Percentiles rank a stretch among this genome's conserved stretches.
These are phyloP conservation scores for Beauveria scarabaeidicola DNA, from an alignment of 2,329 filamentous ascomycete species.

Conservation along the genomic window DNA sequence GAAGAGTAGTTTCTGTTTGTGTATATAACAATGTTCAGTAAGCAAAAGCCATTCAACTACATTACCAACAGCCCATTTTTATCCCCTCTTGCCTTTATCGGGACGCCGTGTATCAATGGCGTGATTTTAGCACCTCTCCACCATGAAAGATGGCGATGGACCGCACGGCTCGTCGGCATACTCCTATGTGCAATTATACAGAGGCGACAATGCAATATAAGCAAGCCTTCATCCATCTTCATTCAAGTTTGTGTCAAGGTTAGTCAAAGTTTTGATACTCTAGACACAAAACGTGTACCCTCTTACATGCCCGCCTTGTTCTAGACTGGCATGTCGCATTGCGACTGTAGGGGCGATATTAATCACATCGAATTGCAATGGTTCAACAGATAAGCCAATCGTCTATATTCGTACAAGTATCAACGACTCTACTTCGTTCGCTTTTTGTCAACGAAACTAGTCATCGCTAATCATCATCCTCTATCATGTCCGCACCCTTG, in stretches of 20 bases:
- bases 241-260: too few relatives aligned
- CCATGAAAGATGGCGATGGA: background rate
- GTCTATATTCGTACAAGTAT: conserved; percentile 13
- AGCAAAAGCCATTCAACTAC: too few relatives aligned
- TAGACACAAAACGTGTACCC: too few relatives aligned
- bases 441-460: background rate
- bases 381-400: background rate
- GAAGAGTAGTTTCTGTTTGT: too few relatives aligned
- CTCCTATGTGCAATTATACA: too few relatives aligned
- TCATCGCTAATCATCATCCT: conserved; percentile 9
- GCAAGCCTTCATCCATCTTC: too few relatives aligned
- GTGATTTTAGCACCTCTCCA: conserved; percentile 9
- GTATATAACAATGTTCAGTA: too few relatives aligned
- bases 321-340: background rate
- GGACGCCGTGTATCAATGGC: background rate
- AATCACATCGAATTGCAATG: background rate
- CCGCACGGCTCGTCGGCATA: conserved; percentile 1
- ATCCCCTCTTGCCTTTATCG: background rate
- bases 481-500: conserved; percentile 3
- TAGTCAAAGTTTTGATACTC: too few relatives aligned
- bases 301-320: too few relatives aligned
- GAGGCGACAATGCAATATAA: too few relatives aligned
- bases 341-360: background rate
- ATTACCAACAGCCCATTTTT: conserved; percentile 2
- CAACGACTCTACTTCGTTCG: conserved; percentile 4